A percentile compares a stretch with the other conserved stretches of the same genome.
phyloP scores from a whole-genome alignment of 495 filamentous ascomycete species.

The Baudoinia panamericana region DNA sequence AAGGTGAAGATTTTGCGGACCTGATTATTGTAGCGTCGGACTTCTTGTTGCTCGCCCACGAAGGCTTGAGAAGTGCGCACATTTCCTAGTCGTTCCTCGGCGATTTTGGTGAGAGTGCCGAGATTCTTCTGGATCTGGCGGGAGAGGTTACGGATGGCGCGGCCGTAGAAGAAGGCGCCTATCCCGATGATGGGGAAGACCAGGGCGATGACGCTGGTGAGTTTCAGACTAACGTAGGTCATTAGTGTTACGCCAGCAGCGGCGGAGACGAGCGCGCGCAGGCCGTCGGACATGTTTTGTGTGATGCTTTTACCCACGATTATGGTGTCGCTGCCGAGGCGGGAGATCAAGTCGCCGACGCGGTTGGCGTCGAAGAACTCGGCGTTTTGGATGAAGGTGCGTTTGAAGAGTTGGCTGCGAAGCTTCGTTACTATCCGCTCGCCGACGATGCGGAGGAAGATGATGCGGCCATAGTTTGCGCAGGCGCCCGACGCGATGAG shows the following conservation, averaged over 20 bases:
- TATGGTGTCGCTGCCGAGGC: conserved; percentile 87
- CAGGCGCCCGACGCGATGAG: conserved; percentile 59
- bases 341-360: conserved; percentile 88
- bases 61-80: conserved; percentile 94
- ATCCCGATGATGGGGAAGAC: conserved; percentile 89
- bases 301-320: conserved; percentile 98
- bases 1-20: conserved; percentile 82
- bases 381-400: conserved; percentile 86
- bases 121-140: conserved; percentile 85
- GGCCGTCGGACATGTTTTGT: conserved; percentile 88
- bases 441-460: conserved; percentile 87
- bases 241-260: conserved; percentile 77
- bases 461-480: conserved; percentile 88
- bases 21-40: conserved; percentile 79
- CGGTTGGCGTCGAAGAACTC: conserved; percentile 98
- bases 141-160: conserved; percentile 72
- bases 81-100: conserved; percentile 88
- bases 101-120: conserved; percentile 85
- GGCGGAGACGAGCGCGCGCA: conserved; percentile 78
- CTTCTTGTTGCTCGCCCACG: conserved; percentile 80
- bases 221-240: conserved; percentile 82
- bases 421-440: conserved; percentile 85
- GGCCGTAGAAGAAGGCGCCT: conserved; percentile 80
- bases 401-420: conserved; percentile 75
- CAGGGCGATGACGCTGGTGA: conserved; percentile 72